Evolutionary conservation across 257 asterid species (phyloP).

Genomic region (Nicotiana undulata): DNA sequence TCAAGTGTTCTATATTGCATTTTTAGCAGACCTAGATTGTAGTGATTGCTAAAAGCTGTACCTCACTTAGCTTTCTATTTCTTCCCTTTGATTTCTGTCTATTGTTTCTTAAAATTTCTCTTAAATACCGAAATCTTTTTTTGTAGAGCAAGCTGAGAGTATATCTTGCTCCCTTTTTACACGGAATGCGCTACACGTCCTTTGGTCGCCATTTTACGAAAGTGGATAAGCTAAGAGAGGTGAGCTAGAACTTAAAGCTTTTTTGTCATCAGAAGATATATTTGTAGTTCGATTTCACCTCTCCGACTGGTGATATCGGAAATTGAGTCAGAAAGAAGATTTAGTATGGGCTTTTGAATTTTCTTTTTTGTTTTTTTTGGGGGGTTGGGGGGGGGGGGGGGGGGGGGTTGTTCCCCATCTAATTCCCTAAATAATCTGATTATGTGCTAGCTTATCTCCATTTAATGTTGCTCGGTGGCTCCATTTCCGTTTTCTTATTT

Average conservation of each 20-base stretch:
- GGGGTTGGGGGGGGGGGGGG: neutral
- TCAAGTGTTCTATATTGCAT: neutral
- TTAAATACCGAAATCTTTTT: neutral
- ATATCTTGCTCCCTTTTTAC: conserved; percentile 69
- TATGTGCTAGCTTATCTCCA: neutral
- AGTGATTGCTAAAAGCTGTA: neutral
- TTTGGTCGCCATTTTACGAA: conserved; percentile 93
- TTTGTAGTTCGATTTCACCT: neutral
- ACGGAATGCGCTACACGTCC: conserved; percentile 87
- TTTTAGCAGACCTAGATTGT: neutral
- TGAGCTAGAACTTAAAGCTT: conserved; percentile 25
- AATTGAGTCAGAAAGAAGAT: neutral
- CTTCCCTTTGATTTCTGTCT: neutral
- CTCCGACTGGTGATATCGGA: neutral
- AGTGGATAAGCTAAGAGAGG: conserved; percentile 70
- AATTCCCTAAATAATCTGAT: neutral
- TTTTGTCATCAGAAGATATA: conserved; percentile 1
- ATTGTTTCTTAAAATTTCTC: neutral
- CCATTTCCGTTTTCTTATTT: neutral
- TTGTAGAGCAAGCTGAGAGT: conserved; percentile 67
- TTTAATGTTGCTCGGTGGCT: neutral
- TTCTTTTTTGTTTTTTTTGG: neutral
- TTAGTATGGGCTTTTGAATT: neutral
- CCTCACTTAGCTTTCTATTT: neutral
- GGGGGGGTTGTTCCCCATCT: neutral